A percentile compares a stretch with the other conserved stretches of the same genome.
phyloP scores from a whole-genome alignment of 179 eudicot genomes.

The Actinidia arguta region DNA sequence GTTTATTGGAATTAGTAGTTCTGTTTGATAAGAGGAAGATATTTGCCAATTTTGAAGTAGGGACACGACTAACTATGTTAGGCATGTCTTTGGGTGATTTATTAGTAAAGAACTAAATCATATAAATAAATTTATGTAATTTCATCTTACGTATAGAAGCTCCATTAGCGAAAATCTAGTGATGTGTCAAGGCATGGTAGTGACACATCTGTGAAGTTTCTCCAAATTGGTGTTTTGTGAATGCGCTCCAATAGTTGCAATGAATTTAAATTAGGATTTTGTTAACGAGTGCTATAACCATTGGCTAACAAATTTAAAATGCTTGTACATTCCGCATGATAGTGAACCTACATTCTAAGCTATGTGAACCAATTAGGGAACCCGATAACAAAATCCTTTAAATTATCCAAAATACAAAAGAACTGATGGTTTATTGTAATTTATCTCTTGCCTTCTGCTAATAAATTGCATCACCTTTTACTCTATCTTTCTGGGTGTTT shows the following conservation, averaged over 20 bases:
- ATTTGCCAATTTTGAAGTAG: not conserved
- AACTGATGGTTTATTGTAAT: no score
- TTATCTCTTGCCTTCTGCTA: not conserved
- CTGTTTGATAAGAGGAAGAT: not conserved
- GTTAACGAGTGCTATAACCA: no score
- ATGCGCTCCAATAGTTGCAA: not conserved
- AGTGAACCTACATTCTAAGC: no score
- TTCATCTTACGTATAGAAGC: not conserved
- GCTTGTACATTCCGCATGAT: no score
- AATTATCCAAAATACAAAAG: no score
- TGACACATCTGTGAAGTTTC: not conserved
- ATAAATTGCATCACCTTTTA: not conserved
- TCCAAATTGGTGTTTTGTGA: not conserved
- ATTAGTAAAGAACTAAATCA: not conserved
- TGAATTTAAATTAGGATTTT: no score
- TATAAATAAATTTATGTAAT: not conserved
- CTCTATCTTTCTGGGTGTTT: not conserved
- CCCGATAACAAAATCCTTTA: no score
- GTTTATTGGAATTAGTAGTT: no score
- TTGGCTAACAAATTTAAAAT: no score
- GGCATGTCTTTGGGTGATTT: no score
- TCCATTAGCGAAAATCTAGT: not conserved
- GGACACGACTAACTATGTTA: not conserved
- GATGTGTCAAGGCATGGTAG: not conserved
- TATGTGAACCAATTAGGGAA: no score